Percentiles rank a stretch among this genome's conserved stretches.
Conservation (phyloP, 208 protist species). For the Trypanosoma lewisi region DNA sequence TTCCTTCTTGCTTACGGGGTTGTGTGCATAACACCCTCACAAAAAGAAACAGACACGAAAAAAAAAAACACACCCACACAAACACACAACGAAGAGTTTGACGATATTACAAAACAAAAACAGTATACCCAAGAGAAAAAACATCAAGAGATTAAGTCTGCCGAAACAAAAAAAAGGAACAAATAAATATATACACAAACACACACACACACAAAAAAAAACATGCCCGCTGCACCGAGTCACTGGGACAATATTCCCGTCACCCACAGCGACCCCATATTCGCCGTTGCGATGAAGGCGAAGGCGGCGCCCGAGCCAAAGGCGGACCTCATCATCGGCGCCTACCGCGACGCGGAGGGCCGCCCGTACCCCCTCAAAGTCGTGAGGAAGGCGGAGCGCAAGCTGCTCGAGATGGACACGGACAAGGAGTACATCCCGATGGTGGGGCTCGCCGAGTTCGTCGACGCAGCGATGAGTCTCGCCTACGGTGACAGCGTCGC, state of each 20-base stretch:
- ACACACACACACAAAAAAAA: background rate
- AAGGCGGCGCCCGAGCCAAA: conserved; percentile 76
- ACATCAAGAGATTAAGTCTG: too few species aligned
- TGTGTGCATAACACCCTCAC: background rate
- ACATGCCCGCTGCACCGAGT: background rate
- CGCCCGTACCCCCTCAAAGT: conserved; percentile 91
- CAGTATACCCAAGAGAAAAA: too few species aligned
- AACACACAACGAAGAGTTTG: too few species aligned
- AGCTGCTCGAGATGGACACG: conserved; percentile 57
- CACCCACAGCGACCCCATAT: conserved; percentile 53
- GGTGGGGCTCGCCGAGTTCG: conserved; percentile 84
- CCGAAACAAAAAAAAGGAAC: background rate
- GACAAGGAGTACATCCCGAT: conserved; percentile 98
- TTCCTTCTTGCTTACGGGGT: background rate
- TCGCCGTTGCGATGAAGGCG: conserved; percentile 37
- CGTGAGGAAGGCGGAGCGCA: conserved; percentile 88
- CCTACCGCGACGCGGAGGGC: conserved; percentile 95
- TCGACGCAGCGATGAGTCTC: conserved; percentile 70
- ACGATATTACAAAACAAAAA: too few species aligned
- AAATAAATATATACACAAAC: conserved; percentile 4
- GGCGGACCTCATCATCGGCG: conserved; percentile 97
- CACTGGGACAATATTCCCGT: conserved; percentile 25
- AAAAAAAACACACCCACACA: conserved; percentile 1
- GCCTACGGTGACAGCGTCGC: conserved; percentile 84
- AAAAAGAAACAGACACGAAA: background rate